Evolutionary conservation across 176 grass and related monocot species (phyloP).

Genomic region (Musa acuminata): DNA sequence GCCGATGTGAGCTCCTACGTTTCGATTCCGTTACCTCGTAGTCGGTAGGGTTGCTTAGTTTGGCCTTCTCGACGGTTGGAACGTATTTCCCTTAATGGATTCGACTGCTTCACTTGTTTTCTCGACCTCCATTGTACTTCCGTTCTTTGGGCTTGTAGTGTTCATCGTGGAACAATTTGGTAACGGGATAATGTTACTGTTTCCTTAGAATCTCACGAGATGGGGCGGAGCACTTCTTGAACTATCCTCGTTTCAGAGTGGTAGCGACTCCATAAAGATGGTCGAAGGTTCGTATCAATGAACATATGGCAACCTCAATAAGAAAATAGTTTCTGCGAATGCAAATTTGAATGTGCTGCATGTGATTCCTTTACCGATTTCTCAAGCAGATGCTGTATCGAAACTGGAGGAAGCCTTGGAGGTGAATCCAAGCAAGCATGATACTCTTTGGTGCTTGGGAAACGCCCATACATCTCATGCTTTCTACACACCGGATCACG

Average conservation of each 20-base stretch:
- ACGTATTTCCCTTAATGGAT: neutral
- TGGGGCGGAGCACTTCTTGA: conserved; percentile 45
- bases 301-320: neutral
- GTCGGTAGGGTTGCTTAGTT: too few species aligned
- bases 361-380: neutral
- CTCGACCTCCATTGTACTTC: neutral
- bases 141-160: too few species aligned
- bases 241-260: conserved; percentile 30
- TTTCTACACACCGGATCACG: conserved; percentile 25
- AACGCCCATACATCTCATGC: conserved; percentile 39
- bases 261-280: conserved; percentile 22
- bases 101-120: neutral
- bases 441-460: conserved; percentile 39
- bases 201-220: conserved; percentile 40
- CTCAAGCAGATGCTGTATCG: conserved; percentile 28
- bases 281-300: conserved; percentile 19
- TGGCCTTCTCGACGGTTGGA: neutral
- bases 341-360: neutral
- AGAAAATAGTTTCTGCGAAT: neutral
- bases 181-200: neutral
- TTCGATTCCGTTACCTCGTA: neutral
- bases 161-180: too few species aligned
- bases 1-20: conserved; percentile 25
- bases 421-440: conserved; percentile 35
- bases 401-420: conserved; percentile 43